These are phyloP conservation scores for Chalara sp. DNA, from an alignment of 2,329 filamentous ascomycete genomes.

Conservation along the genomic window DNA sequence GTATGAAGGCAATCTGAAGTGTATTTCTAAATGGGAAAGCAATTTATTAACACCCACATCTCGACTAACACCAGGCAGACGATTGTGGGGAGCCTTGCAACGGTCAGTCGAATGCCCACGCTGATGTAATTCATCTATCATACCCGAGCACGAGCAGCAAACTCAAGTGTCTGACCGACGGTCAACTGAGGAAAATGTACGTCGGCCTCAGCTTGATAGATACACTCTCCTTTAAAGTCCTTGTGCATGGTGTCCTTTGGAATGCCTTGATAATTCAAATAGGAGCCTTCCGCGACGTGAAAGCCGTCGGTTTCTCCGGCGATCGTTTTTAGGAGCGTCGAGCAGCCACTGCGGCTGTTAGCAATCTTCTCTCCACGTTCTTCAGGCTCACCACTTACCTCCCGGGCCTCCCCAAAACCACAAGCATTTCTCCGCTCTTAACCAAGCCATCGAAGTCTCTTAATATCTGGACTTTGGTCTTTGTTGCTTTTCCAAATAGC, in stretches of 20 bases:
- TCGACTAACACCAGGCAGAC: constrained; percentile 55
- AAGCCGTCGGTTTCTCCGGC: constrained; percentile 48
- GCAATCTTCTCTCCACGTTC: no score
- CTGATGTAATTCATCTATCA: no score
- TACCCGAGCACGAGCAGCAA: constrained; percentile 58
- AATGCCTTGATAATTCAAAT: constrained; percentile 56
- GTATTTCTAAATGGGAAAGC: no score
- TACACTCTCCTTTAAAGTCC: constrained; percentile 57
- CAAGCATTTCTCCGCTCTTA: constrained; percentile 57
- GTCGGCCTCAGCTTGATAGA: constrained; percentile 73
- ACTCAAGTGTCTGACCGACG: constrained; percentile 66
- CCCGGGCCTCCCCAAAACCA: constrained; percentile 63
- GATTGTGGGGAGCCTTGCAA: constrained; percentile 50
- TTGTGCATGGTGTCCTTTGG: constrained; percentile 42
- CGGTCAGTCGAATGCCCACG: no score
- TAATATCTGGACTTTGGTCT: constrained; percentile 52
- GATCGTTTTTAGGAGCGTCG: constrained; percentile 56
- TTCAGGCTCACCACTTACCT: no score
- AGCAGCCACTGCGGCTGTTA: constrained; percentile 59
- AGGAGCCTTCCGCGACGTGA: constrained; percentile 40
- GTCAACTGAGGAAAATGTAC: constrained; percentile 73
- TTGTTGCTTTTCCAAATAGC: constrained; percentile 42
- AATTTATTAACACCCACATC: constrained; percentile 52
- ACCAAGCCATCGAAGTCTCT: constrained; percentile 58
- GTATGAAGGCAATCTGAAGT: constrained; percentile 53